Conservation (phyloP, 2,329 filamentous ascomycete genomes). For the Sclerotinia sclerotiorum region DNA sequence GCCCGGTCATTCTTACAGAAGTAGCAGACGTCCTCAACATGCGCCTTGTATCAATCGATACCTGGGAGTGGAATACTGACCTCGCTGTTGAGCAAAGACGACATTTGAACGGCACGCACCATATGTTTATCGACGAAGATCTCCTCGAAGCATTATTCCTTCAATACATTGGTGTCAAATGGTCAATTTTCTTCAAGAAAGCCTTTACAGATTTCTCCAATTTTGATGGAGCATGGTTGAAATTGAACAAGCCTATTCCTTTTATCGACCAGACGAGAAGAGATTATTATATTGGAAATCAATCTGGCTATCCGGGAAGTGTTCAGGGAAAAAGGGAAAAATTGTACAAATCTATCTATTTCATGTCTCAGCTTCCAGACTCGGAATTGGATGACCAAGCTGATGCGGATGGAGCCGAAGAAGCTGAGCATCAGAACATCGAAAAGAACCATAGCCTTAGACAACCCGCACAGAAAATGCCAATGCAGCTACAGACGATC, state of each 20-base stretch:
- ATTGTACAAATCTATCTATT: slow-evolving; percentile 36
- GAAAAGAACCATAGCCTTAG: neutral
- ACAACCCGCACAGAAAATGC: neutral
- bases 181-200: slow-evolving; percentile 49
- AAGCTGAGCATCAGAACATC: slow-evolving; percentile 28
- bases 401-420: slow-evolving; percentile 33
- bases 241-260: slow-evolving; percentile 29
- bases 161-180: slow-evolving; percentile 54
- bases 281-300: slow-evolving; percentile 34
- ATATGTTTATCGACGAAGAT: slow-evolving; percentile 62
- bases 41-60: slow-evolving; percentile 51
- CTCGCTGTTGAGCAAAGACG: slow-evolving; percentile 52
- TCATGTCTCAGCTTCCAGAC: slow-evolving; percentile 37
- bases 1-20: slow-evolving; percentile 51
- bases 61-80: slow-evolving; percentile 52
- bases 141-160: slow-evolving; percentile 55
- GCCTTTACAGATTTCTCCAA: slow-evolving; percentile 41
- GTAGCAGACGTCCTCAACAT: slow-evolving; percentile 59
- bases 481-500: neutral
- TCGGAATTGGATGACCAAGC: slow-evolving; percentile 26
- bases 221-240: slow-evolving; percentile 34
- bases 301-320: slow-evolving; percentile 28
- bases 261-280: slow-evolving; percentile 29
- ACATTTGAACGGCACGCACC: slow-evolving; percentile 58
- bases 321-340: slow-evolving; percentile 33